Evolutionary conservation across 306 rosid species (phyloP).

Genomic region (Castanea sativa): DNA sequence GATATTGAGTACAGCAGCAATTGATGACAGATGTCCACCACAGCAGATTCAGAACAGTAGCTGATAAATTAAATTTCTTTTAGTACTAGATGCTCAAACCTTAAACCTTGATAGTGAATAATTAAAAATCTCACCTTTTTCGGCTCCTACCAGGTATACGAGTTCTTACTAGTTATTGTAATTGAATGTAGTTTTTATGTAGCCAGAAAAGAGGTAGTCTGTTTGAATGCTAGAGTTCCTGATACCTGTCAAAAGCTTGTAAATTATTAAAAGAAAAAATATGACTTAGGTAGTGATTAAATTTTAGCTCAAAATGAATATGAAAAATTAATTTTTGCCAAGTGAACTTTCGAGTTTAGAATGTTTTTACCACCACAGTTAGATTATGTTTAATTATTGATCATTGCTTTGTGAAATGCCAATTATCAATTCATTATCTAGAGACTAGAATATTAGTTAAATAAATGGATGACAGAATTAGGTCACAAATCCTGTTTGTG

Average conservation of each 20-base stretch:
- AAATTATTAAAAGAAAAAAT: background rate
- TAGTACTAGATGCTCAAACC: background rate
- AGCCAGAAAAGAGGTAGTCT: constrained; percentile 15
- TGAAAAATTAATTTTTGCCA: background rate
- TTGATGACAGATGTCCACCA: constrained; percentile 41
- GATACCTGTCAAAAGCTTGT: background rate
- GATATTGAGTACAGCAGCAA: constrained; percentile 41
- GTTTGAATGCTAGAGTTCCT: background rate
- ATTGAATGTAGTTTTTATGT: constrained; percentile 2
- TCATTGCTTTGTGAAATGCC: too few relatives aligned
- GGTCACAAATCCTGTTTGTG: too few relatives aligned
- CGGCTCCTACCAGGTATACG: background rate
- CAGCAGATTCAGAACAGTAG: constrained; percentile 62
- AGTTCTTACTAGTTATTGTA: constrained; percentile 6
- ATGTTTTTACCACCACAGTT: background rate
- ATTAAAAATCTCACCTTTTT: constrained; percentile 3
- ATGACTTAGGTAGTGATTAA: background rate
- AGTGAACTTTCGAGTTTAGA: background rate
- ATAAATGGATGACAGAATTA: too few relatives aligned
- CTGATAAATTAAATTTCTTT: constrained; percentile 24
- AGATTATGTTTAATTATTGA: too few relatives aligned
- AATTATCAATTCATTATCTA: too few relatives aligned
- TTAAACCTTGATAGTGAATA: background rate
- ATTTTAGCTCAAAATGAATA: background rate
- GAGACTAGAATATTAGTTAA: too few relatives aligned